A percentile compares a stretch with the other conserved stretches of the same genome.
phyloP scores from a whole-genome alignment of 331 rosid genomes.

The Telfairia occidentalis region DNA sequence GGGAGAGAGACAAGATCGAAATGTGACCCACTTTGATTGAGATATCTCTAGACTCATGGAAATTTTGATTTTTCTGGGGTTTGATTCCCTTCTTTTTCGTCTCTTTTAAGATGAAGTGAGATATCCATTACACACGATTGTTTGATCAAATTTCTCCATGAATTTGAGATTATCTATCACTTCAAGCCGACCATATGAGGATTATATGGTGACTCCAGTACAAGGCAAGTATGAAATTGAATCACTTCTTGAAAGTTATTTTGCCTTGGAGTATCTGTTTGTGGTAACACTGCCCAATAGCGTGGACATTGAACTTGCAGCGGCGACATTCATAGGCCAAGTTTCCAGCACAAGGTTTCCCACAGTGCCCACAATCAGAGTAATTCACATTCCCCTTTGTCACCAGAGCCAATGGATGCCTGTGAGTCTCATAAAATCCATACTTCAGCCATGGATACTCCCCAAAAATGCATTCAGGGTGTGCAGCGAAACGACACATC shows the following conservation, averaged over 20 bases:
- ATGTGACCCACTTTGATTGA: too few species aligned
- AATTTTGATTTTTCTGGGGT: too few species aligned
- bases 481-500: neutral
- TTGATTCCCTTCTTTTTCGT: neutral
- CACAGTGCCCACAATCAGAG: slow-evolving; percentile 1
- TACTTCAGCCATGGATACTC: slow-evolving; percentile 1
- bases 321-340: slow-evolving; percentile 4
- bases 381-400: neutral
- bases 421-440: neutral
- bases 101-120: neutral
- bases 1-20: too few species aligned
- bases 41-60: too few species aligned
- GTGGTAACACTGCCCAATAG: neutral
- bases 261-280: neutral
- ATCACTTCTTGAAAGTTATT: neutral
- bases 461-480: neutral
- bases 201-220: neutral
- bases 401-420: neutral
- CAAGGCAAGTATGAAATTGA: neutral
- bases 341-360: neutral
- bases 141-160: neutral
- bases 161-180: neutral
- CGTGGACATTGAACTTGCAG: slow-evolving; percentile 8
- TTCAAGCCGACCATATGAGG: neutral
- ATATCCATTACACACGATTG: neutral